Percentiles rank a stretch among this genome's conserved stretches.
These are phyloP conservation scores for Umbelopsis sp. DNA, from an alignment of 192 early-diverging fungal species.

Conservation along the genomic window DNA sequence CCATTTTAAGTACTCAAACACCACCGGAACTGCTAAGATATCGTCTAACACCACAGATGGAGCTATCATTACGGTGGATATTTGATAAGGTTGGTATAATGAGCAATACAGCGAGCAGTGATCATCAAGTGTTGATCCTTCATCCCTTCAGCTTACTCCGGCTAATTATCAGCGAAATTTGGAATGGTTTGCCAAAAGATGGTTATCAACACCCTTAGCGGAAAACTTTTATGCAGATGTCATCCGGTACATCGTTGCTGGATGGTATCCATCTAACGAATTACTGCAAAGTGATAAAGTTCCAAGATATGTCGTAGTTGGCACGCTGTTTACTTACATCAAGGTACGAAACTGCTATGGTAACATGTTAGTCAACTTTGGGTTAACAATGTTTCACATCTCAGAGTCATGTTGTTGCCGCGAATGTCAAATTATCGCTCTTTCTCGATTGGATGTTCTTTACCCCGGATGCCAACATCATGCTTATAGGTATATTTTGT, in stretches of 20 bases:
- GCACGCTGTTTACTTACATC: conserved; percentile 58
- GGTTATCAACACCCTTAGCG: conserved; percentile 55
- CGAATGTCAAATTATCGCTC: conserved; percentile 73
- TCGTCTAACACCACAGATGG: conserved; percentile 72
- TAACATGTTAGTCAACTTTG: neutral
- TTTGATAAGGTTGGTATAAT: conserved; percentile 54
- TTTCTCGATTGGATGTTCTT: conserved; percentile 84
- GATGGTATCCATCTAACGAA: conserved; percentile 73
- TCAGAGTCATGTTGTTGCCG: conserved; percentile 59
- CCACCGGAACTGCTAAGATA: conserved; percentile 60
- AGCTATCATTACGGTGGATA: conserved; percentile 64
- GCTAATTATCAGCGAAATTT: conserved; percentile 59
- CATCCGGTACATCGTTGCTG: conserved; percentile 74
- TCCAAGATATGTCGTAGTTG: conserved; percentile 71
- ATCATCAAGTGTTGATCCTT: neutral
- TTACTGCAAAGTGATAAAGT: conserved; percentile 72
- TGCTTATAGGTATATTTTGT: conserved; percentile 59
- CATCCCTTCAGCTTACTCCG: conserved; percentile 41
- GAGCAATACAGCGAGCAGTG: neutral
- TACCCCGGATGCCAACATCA: conserved; percentile 69
- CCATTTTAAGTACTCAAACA: conserved; percentile 62
- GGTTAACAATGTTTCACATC: neutral
- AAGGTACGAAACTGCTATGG: conserved; percentile 34
- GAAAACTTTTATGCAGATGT: conserved; percentile 67
- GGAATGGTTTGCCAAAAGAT: conserved; percentile 69